These are phyloP conservation scores for Gastrolobium villosum DNA, from an alignment of 306 rosid genomes.

Conservation along the genomic window DNA sequence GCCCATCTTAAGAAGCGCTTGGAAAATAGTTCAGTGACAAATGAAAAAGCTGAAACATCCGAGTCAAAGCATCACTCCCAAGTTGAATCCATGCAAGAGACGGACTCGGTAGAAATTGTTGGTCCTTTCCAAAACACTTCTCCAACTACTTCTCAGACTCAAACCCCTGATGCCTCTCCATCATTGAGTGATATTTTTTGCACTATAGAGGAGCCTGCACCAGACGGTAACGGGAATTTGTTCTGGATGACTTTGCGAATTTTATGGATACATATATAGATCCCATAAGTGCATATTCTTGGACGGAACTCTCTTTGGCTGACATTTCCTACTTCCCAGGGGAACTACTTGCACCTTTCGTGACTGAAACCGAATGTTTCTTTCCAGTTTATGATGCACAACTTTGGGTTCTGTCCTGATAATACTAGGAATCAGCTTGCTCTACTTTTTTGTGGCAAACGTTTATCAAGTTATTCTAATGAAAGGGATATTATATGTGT, in stretches of 20 bases:
- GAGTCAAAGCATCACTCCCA: constrained; percentile 10
- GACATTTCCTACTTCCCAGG: constrained; percentile 30
- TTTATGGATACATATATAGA: background rate
- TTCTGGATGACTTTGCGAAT: background rate
- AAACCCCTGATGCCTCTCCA: constrained; percentile 23
- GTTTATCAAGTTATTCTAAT: no score
- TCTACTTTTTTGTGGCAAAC: background rate
- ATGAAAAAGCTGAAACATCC: constrained; percentile 2
- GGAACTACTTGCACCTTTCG: constrained; percentile 11
- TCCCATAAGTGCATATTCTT: constrained; percentile 10
- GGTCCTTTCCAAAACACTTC: constrained; percentile 8
- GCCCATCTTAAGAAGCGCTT: constrained; percentile 30
- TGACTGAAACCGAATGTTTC: background rate
- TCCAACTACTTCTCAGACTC: background rate
- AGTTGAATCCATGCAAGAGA: constrained; percentile 22
- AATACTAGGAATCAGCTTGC: background rate
- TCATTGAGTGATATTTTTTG: background rate
- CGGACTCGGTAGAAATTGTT: background rate
- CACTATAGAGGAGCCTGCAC: background rate
- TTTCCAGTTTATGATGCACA: background rate
- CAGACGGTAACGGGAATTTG: background rate
- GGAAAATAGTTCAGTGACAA: constrained; percentile 5
- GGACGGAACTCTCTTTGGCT: constrained; percentile 3
- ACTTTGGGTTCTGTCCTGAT: constrained; percentile 8
- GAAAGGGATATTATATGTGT: background rate